Conservation (phyloP, 805 yeast species). For the Saccharomycopsis oosterbeekiorum region DNA sequence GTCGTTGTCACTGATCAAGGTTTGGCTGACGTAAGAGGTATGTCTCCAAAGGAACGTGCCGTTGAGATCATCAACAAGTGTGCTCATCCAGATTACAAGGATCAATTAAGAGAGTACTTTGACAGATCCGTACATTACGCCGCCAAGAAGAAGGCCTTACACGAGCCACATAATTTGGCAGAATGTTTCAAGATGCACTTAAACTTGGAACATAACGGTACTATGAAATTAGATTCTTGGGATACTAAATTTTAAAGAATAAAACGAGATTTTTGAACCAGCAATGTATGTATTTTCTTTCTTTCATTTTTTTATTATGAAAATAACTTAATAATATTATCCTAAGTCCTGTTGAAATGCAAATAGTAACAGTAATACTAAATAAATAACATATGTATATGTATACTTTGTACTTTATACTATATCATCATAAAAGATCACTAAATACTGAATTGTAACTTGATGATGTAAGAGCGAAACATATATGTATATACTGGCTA, state of each 20-base stretch:
- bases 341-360: background rate
- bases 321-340: too few relatives aligned
- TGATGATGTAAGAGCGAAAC: background rate
- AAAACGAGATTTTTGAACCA: conserved; percentile 6
- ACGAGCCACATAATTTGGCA: conserved; percentile 86
- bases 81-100: conserved; percentile 93
- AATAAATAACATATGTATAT: too few relatives aligned
- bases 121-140: conserved; percentile 75
- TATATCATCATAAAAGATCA: background rate
- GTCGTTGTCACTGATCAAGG: conserved; percentile 93
- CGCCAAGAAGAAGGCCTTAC: conserved; percentile 66
- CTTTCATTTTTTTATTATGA: too few relatives aligned
- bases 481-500: background rate
- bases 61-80: conserved; percentile 74
- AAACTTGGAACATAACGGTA: conserved; percentile 86
- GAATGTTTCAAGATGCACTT: conserved; percentile 94
- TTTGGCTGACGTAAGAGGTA: conserved; percentile 91
- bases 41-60: conserved; percentile 92
- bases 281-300: too few relatives aligned
- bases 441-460: background rate
- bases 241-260: conserved; percentile 22
- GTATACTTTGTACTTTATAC: background rate
- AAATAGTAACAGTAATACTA: background rate
- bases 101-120: conserved; percentile 74
- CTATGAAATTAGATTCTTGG: conserved; percentile 92